Conservation (phyloP, 2,329 filamentous ascomycete species). For the Microthyrium microscopicum region DNA sequence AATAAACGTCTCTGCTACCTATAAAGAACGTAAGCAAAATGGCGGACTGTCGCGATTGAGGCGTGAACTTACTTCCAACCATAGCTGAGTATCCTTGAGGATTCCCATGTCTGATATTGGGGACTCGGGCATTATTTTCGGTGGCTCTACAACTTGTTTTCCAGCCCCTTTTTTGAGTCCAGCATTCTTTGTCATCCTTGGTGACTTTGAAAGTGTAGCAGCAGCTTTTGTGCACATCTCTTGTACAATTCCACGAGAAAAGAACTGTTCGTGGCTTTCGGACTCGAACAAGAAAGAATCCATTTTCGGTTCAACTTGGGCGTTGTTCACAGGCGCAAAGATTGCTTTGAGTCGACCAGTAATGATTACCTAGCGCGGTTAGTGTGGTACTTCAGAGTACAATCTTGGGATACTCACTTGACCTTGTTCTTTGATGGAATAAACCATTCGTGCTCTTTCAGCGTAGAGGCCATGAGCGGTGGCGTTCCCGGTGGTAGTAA, state of each 20-base stretch:
- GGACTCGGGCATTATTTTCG: constrained; percentile 26
- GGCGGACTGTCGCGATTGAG: neutral
- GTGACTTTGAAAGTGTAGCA: constrained; percentile 39
- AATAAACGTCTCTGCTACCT: constrained; percentile 50
- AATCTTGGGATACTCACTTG: constrained; percentile 44
- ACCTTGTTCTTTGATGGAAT: constrained; percentile 72
- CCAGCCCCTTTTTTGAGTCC: constrained; percentile 31
- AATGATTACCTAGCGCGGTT: too few species aligned
- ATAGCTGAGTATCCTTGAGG: constrained; percentile 38
- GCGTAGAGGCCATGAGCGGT: constrained; percentile 23
- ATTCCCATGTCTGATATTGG: constrained; percentile 36
- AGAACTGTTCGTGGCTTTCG: constrained; percentile 62
- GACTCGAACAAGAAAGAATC: constrained; percentile 74
- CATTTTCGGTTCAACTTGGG: constrained; percentile 67
- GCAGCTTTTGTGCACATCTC: constrained; percentile 28
- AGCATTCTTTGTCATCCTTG: constrained; percentile 37
- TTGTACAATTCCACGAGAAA: constrained; percentile 49
- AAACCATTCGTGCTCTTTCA: constrained; percentile 61
- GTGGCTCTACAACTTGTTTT: constrained; percentile 25
- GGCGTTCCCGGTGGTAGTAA: constrained; percentile 15
- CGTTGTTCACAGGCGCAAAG: constrained; percentile 59
- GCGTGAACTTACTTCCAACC: constrained; percentile 38
- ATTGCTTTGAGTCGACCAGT: constrained; percentile 38
- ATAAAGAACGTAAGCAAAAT: constrained; percentile 6
- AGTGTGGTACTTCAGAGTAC: constrained; percentile 9